Evolutionary conservation across 75 land plant species (phyloP).

Genomic region (Isoetes taiwanensis): DNA sequence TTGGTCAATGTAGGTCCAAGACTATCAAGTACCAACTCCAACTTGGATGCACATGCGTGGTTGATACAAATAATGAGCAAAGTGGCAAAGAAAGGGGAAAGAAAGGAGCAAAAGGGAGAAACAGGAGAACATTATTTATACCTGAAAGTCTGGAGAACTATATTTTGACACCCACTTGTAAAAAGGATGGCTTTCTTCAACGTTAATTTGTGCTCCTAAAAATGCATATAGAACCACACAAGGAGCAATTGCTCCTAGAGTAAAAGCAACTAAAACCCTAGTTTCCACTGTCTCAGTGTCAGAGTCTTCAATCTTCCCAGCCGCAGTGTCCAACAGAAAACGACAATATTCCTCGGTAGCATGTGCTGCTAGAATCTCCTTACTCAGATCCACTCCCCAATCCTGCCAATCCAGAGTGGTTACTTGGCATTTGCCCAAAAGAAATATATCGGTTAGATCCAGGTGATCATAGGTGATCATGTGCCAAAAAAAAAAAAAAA

Average conservation of each 20-base stretch:
- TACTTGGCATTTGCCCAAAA: neutral
- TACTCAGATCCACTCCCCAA: slow-evolving; percentile 38
- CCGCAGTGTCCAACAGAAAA: slow-evolving; percentile 54
- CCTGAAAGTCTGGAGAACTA: slow-evolving; percentile 64
- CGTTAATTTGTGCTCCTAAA: slow-evolving; percentile 47
- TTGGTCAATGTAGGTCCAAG: slow-evolving; percentile 43
- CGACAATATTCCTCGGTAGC: slow-evolving; percentile 58
- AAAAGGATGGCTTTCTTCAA: slow-evolving; percentile 35
- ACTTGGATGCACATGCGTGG: slow-evolving; percentile 43
- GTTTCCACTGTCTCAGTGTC: slow-evolving; percentile 38
- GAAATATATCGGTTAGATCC: no score
- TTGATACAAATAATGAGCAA: no score
- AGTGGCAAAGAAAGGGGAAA: neutral
- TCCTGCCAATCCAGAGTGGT: slow-evolving; percentile 28
- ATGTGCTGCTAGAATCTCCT: slow-evolving; percentile 23
- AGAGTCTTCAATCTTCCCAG: slow-evolving; percentile 3
- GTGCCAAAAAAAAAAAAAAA: no score
- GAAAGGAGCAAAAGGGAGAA: neutral
- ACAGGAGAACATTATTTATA: slow-evolving; percentile 3
- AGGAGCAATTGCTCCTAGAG: slow-evolving; percentile 87
- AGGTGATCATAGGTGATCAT: no score
- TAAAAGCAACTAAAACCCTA: slow-evolving; percentile 49
- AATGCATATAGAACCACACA: slow-evolving; percentile 78
- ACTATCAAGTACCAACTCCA: slow-evolving; percentile 74
- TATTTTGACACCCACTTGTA: slow-evolving; percentile 74